These are phyloP conservation scores for Akanthomyces uredinophilus DNA, from an alignment of 2,329 filamentous ascomycete species.

Conservation along the genomic window DNA sequence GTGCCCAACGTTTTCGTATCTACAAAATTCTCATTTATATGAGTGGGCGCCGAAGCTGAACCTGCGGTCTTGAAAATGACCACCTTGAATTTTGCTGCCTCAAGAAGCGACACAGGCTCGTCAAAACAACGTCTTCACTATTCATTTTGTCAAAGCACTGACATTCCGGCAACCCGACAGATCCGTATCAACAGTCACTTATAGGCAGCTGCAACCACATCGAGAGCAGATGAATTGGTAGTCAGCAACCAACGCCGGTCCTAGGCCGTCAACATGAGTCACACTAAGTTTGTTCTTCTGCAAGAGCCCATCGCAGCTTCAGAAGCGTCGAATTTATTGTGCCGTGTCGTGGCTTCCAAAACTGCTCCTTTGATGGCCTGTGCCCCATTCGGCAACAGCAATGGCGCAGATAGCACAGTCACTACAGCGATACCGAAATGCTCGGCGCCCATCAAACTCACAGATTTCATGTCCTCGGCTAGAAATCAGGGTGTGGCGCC, in stretches of 20 bases:
- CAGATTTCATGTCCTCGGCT: constrained; percentile 7
- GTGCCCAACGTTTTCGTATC: not conserved
- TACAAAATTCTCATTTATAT: constrained; percentile 5
- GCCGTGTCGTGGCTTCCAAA: constrained; percentile 13
- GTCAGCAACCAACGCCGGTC: not conserved
- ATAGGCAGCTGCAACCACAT: not conserved
- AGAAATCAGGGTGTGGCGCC: constrained; percentile 4
- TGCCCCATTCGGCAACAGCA: not conserved
- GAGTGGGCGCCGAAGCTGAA: not conserved
- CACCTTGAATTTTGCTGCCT: not conserved
- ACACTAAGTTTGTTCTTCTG: constrained; percentile 13
- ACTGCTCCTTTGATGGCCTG: not conserved
- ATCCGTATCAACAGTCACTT: not conserved
- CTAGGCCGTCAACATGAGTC: not conserved
- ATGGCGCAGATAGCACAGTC: not conserved
- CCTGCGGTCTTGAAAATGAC: not conserved
- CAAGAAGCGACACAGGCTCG: not conserved
- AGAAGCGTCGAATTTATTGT: constrained; percentile 7
- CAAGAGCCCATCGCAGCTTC: constrained; percentile 7
- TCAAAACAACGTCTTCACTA: not conserved
- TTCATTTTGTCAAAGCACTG: not conserved
- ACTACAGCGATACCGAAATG: constrained; percentile 1
- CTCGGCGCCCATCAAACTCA: not conserved
- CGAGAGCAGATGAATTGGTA: not conserved
- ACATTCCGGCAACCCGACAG: no score